A percentile compares a stretch with the other conserved stretches of the same genome.
phyloP scores from a whole-genome alignment of 768 basidiomycete genomes.

The Podaxis carcinomalis region DNA sequence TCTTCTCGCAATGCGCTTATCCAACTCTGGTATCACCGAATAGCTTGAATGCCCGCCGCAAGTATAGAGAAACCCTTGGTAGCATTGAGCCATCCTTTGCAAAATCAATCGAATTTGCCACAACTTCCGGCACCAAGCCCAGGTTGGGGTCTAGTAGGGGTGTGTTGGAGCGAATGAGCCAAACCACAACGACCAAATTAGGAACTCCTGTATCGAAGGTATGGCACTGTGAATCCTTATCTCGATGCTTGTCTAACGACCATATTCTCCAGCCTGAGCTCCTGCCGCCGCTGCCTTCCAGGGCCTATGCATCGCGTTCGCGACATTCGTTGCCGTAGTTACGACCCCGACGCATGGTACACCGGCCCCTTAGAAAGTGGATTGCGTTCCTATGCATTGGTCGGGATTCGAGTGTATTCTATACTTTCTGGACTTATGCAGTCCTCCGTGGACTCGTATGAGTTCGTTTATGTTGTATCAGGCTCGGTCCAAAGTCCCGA shows the following conservation, averaged over 20 bases:
- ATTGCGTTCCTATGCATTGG: neutral
- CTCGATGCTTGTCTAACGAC: neutral
- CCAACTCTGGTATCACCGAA: neutral
- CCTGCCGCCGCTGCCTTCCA: neutral
- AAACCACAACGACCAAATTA: neutral
- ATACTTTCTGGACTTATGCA: too few species aligned
- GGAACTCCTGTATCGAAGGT: neutral
- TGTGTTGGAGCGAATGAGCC: neutral
- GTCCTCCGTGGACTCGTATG: too few species aligned
- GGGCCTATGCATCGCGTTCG: neutral
- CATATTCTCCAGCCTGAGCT: neutral
- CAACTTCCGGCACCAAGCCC: neutral
- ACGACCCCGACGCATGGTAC: too few species aligned
- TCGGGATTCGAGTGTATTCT: neutral
- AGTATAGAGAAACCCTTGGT: constrained; percentile 1
- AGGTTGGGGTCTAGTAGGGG: neutral
- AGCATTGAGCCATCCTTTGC: neutral
- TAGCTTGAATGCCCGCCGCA: constrained; percentile 10
- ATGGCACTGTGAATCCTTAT: neutral
- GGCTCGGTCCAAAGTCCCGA: too few species aligned
- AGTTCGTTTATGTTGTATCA: too few species aligned
- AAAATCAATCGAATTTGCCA: neutral
- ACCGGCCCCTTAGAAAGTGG: neutral
- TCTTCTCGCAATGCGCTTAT: neutral
- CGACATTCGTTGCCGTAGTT: neutral